Percentiles rank a stretch among this genome's conserved stretches.
Evolutionary conservation across 441 rosid species (phyloP).

Genomic region (Brassica hybrid): DNA sequence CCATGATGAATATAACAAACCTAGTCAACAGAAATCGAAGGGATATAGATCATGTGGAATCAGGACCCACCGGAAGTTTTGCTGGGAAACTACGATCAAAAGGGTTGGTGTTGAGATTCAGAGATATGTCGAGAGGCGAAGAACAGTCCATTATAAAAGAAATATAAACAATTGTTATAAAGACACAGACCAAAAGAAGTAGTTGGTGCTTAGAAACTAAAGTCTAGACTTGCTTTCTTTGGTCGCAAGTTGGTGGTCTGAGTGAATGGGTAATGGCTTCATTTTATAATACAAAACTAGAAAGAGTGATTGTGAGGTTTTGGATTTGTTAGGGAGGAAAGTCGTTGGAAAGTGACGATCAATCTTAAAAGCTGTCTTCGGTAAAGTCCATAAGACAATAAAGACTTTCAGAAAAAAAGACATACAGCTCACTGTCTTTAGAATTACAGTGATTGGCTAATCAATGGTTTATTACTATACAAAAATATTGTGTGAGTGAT

Average conservation of each 20-base stretch:
- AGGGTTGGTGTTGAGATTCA: slow-evolving; percentile 63
- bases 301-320: slow-evolving; percentile 25
- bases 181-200: slow-evolving; percentile 17
- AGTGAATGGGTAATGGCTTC: slow-evolving; percentile 25
- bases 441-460: slow-evolving; percentile 25
- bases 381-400: slow-evolving; percentile 35
- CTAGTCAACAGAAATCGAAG: background rate
- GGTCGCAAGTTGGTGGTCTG: slow-evolving; percentile 40
- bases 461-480: background rate
- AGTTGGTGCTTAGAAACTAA: slow-evolving; percentile 21
- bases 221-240: slow-evolving; percentile 34
- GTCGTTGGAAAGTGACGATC: slow-evolving; percentile 44
- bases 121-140: slow-evolving; percentile 50
- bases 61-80: slow-evolving; percentile 34
- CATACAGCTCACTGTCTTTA: slow-evolving; percentile 9
- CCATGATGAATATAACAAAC: background rate
- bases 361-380: slow-evolving; percentile 31
- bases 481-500: background rate
- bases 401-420: slow-evolving; percentile 15
- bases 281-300: slow-evolving; percentile 31
- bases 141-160: slow-evolving; percentile 22
- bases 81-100: slow-evolving; percentile 25
- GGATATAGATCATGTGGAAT: background rate
- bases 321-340: slow-evolving; percentile 35
- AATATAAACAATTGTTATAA: background rate